Base-by-base conservation (phyloP, 1,284 basidiomycete genomes). In the Neonothopanus nambi region DNA sequence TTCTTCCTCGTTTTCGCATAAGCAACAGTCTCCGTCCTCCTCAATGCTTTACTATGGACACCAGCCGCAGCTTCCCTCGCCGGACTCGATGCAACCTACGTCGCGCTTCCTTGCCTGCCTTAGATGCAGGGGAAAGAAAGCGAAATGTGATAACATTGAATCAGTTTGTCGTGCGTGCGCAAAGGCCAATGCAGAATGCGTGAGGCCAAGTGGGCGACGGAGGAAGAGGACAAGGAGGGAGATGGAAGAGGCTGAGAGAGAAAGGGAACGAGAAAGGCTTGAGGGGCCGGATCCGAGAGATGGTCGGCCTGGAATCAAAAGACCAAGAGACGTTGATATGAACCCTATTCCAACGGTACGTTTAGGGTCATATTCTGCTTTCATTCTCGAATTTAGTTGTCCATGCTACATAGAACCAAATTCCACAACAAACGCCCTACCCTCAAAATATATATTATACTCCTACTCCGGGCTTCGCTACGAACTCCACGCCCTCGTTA, bases 201-300 rank as follows among this genome's bases (percentile, higher is more conserved):
- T 67, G 44, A 73, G 70, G 69, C 72, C 72, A 0, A 59, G 64
- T 5, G 70, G 67, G 3, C 60, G 71, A 20, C 63, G 66, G 17
- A 64, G 67, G 44, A 73, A 73, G 60, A 59, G 73, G 41, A 75
- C 71, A n/a, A 48, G 57, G n/a, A 35, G 54, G 26, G 70, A 73
- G 61, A 75, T 75, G 72, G 70, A 73, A 51, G 70, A 68, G 45
- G 72, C 71, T 17, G 65, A 67, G 24, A 58, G 61, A 17, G 65
- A 68, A 39, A 52, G 61, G 52, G 43, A 61, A 51, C 28, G 42
- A 30, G 42, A 30, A 5, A 26, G 21, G 24, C 33, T 33, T 8
- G 30, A 33, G 11, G 26, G 26, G 13, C 13, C 13, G 26, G 33
- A 28, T 33, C 23, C 35, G 28, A 43, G 49, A 23, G 44, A 37